phyloP scores from a whole-genome alignment of 2,329 filamentous ascomycete genomes.

The Lachnellula occidentalis region DNA sequence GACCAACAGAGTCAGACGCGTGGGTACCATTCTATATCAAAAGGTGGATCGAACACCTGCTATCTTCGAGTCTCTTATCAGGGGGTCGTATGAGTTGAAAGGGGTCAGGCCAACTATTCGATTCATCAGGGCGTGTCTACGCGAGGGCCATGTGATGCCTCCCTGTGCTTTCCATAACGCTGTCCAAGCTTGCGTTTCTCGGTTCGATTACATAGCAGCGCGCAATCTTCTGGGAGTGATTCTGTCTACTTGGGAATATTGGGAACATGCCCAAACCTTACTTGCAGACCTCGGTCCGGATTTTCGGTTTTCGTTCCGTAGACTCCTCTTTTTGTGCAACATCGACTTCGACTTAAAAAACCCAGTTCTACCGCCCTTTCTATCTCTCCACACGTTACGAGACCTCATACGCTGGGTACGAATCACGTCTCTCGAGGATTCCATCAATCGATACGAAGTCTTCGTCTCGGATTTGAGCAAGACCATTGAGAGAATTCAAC shows the following conservation, averaged over 20 bases:
- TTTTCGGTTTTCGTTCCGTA: constrained; percentile 17
- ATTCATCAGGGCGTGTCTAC: constrained; percentile 23
- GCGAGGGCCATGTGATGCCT: constrained; percentile 21
- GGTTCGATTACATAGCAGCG: constrained; percentile 20
- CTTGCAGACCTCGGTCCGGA: constrained; percentile 11
- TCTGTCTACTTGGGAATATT: constrained; percentile 19
- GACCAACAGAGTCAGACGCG: constrained; percentile 17
- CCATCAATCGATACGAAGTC: constrained; percentile 5
- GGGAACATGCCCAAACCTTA: constrained; percentile 10
- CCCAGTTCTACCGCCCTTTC: neutral
- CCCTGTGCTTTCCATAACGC: constrained; percentile 17
- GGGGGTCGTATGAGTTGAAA: constrained; percentile 20
- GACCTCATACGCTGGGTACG: constrained; percentile 17
- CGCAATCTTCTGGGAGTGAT: constrained; percentile 20
- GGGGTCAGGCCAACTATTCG: constrained; percentile 19
- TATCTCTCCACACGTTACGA: constrained; percentile 8
- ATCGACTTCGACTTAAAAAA: constrained; percentile 11
- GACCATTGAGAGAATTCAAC: neutral
- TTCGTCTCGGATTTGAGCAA: neutral
- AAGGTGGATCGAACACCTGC: constrained; percentile 21
- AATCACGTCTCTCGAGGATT: constrained; percentile 13
- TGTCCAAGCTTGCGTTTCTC: constrained; percentile 17
- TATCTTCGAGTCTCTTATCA: constrained; percentile 28
- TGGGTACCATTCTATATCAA: constrained; percentile 14
- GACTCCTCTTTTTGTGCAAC: constrained; percentile 24